These are phyloP conservation scores for Quercus engelmannii DNA, from an alignment of 306 rosid genomes.

Conservation along the genomic window DNA sequence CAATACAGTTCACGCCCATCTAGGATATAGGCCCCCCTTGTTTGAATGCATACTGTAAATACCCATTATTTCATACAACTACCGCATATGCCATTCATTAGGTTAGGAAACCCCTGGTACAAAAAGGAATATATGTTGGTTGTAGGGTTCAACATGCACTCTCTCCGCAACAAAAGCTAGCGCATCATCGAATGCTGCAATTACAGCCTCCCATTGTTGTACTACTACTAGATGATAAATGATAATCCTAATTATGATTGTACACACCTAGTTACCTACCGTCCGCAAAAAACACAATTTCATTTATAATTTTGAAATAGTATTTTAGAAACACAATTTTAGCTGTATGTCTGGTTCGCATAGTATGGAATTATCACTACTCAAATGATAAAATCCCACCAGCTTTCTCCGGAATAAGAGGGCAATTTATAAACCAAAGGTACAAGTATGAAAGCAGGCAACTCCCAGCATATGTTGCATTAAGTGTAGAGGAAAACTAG, in stretches of 20 bases:
- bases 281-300: too few species aligned
- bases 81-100: conserved; percentile 41
- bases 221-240: not conserved
- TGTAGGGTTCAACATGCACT: conserved; percentile 20
- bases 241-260: too few species aligned
- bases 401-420: conserved; percentile 4
- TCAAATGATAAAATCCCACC: not conserved
- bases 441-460: conserved; percentile 8
- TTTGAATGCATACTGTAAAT: conserved; percentile 64
- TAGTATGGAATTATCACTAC: too few species aligned
- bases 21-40: conserved; percentile 35
- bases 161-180: conserved; percentile 10
- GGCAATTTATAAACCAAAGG: conserved; percentile 10
- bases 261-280: too few species aligned
- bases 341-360: too few species aligned
- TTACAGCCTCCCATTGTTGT: not conserved
- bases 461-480: conserved; percentile 10
- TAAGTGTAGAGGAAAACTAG: conserved; percentile 8
- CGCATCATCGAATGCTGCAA: not conserved
- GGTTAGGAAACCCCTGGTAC: conserved; percentile 11
- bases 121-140: conserved; percentile 45
- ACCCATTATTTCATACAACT: conserved; percentile 69
- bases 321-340: not conserved
- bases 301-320: too few species aligned
- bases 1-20: conserved; percentile 18